Percentiles rank a stretch among this genome's conserved stretches.
phyloP scores from a whole-genome alignment of 148 eudicot genomes.

The Agrostemma githago region DNA sequence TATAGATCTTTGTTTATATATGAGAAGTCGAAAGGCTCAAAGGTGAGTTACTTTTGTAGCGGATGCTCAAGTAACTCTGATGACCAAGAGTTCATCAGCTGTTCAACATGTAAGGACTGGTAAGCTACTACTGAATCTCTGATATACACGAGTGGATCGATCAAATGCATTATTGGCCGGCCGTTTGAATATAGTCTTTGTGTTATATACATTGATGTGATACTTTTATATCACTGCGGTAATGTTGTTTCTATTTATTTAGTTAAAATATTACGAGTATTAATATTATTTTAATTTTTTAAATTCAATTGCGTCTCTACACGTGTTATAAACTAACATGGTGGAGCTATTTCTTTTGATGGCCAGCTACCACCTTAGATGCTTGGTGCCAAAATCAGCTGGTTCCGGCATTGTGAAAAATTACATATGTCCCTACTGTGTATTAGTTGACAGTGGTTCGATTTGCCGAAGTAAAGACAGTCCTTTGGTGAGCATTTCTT shows the following conservation, averaged over 20 bases:
- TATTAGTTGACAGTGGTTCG: slow-evolving; percentile 57
- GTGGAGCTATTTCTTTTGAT: slow-evolving; percentile 14
- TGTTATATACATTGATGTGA: background rate
- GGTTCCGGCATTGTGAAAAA: slow-evolving; percentile 24
- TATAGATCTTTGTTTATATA: slow-evolving; percentile 66
- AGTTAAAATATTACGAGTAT: no score
- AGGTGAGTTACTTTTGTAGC: slow-evolving; percentile 50
- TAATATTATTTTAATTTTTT: no score
- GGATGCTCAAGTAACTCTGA: slow-evolving; percentile 52
- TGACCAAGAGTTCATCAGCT: slow-evolving; percentile 51
- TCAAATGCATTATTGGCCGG: background rate
- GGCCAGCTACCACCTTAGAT: slow-evolving; percentile 67
- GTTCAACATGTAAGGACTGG: slow-evolving; percentile 84
- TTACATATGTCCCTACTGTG: slow-evolving; percentile 66
- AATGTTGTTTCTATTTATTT: background rate
- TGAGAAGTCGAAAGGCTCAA: slow-evolving; percentile 39
- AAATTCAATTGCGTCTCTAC: background rate
- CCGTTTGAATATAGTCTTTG: background rate
- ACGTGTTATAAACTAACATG: slow-evolving; percentile 8
- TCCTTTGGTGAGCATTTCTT: slow-evolving; percentile 48
- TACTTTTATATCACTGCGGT: background rate
- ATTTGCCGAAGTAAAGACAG: slow-evolving; percentile 49
- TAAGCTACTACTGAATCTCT: slow-evolving; percentile 38
- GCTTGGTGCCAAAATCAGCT: slow-evolving; percentile 41
- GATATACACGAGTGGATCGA: slow-evolving; percentile 7